Evolutionary conservation across 2,329 filamentous ascomycete genomes (phyloP), one percentile per base, ranked within the genome.

Genomic region (Graphiopsis chlorocephala): DNA sequence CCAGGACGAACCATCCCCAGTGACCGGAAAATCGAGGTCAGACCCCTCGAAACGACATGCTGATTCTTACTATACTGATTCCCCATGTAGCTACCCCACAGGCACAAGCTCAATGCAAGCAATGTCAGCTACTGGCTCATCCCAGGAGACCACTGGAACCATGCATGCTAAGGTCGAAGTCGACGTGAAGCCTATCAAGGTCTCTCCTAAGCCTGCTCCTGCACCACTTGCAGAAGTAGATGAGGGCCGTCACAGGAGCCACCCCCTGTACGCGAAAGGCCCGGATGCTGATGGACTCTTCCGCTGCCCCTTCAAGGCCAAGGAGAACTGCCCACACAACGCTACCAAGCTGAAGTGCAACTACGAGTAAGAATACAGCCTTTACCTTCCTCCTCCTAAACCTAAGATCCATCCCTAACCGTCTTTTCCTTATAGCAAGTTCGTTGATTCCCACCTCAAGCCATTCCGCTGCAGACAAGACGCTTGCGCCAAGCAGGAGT

Each of bases 261-360:
- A 93, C 76, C 84, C 83, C 23, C 81, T 92, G 14, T 94, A 93
- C 82, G 88, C 89, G 76, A 87, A 86, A 63, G 80, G 80, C 55
- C 85, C 88, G 11, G 78, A 84, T 47, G 77, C 83, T 35, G 92
- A 97, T 78, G 93, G 92, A 74, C 86, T 96, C 65, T 98, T 95
- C 81, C 92, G 96, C 81, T 98, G 94, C 84, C 94, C 94, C 6
- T 95, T 90, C 84, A 88, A 90, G 77, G 90, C 87, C 72, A 81
- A 83, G 64, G 81, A 85, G 59, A 84, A 88, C 74, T 98, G 94
- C 86, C 90, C 86, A 78, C 94, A 97, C 87, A 91, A 91, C 81
- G 88, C 93, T 47, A 95, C 96, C 75, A 95, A 96, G 82, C 90
- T 98, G 72, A 97, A 97, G 86, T 97, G 94, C 88, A 96, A 97